phyloP scores from a whole-genome alignment of 2,329 filamentous ascomycete genomes.

The Gyromitra esculenta region DNA sequence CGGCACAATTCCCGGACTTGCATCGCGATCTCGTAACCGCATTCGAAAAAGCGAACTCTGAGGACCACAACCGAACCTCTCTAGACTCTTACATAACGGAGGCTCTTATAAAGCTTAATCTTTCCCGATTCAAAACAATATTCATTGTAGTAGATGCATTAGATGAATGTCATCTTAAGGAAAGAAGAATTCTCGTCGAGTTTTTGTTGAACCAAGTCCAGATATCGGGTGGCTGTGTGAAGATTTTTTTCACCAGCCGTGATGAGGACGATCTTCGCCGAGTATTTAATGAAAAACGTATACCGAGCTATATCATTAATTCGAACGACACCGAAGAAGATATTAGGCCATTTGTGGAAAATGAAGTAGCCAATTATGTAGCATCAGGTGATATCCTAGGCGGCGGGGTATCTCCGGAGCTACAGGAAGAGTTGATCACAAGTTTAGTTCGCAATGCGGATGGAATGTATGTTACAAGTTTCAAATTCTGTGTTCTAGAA shows the following conservation, averaged over 20 bases:
- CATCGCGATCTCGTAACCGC: conserved; percentile 8
- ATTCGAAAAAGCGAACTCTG: conserved; percentile 11
- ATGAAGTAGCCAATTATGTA: background rate
- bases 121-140: conserved; percentile 33
- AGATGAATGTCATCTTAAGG: conserved; percentile 35
- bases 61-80: conserved; percentile 5
- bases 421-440: background rate
- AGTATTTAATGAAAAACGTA: background rate
- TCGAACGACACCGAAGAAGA: conserved; percentile 17
- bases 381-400: background rate
- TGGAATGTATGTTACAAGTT: conserved; percentile 18
- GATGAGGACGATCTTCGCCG: conserved; percentile 19
- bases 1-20: background rate
- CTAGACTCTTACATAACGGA: conserved; percentile 16
- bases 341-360: conserved; percentile 13
- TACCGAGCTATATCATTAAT: background rate
- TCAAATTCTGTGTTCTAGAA: background rate
- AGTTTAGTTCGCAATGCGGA: conserved; percentile 8
- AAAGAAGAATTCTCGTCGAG: conserved; percentile 5
- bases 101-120: conserved; percentile 3
- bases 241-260: conserved; percentile 25
- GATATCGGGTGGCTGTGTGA: background rate
- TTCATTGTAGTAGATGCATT: conserved; percentile 47
- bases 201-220: conserved; percentile 11
- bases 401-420: background rate